phyloP scores from a whole-genome alignment of 306 rosid species.

The Geum urbanum region DNA sequence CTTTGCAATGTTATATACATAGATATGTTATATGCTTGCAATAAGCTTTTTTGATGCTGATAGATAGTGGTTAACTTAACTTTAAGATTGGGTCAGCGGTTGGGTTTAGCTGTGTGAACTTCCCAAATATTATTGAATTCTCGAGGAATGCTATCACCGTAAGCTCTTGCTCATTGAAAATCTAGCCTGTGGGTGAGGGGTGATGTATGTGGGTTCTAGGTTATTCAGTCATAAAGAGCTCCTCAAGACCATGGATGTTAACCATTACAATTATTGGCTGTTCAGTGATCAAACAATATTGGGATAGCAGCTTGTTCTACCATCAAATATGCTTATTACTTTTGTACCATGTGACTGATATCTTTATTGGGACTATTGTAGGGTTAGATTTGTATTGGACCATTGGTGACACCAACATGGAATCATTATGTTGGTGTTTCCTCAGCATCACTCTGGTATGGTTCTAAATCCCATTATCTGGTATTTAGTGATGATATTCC shows the following conservation, averaged over 20 bases:
- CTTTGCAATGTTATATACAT: slow-evolving; percentile 18
- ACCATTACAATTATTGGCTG: slow-evolving; percentile 24
- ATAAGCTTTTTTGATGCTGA: slow-evolving; percentile 29
- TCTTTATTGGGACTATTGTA: slow-evolving; percentile 81
- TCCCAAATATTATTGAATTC: slow-evolving; percentile 1
- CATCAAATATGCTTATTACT: slow-evolving; percentile 47
- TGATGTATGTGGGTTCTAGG: slow-evolving; percentile 12
- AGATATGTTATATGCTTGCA: slow-evolving; percentile 26
- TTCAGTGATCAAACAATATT: slow-evolving; percentile 33
- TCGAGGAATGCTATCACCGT: slow-evolving; percentile 22
- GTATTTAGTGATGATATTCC: slow-evolving; percentile 46
- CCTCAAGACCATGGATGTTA: slow-evolving; percentile 28
- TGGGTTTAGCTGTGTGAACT: slow-evolving; percentile 21
- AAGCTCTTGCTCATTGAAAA: slow-evolving; percentile 22
- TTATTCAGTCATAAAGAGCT: slow-evolving; percentile 28
- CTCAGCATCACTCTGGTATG: slow-evolving; percentile 86
- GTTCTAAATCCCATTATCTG: slow-evolving; percentile 73
- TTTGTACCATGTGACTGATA: slow-evolving; percentile 64
- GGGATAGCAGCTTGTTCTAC: slow-evolving; percentile 54
- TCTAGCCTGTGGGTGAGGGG: slow-evolving; percentile 24
- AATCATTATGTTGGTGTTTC: slow-evolving; percentile 89
- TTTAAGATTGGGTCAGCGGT: slow-evolving; percentile 30
- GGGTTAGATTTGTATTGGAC: slow-evolving; percentile 85
- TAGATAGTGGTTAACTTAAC: slow-evolving; percentile 28
- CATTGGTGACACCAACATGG: slow-evolving; percentile 87